Base-by-base conservation (phyloP, 345 rosid species). In the Angophora floribunda region DNA sequence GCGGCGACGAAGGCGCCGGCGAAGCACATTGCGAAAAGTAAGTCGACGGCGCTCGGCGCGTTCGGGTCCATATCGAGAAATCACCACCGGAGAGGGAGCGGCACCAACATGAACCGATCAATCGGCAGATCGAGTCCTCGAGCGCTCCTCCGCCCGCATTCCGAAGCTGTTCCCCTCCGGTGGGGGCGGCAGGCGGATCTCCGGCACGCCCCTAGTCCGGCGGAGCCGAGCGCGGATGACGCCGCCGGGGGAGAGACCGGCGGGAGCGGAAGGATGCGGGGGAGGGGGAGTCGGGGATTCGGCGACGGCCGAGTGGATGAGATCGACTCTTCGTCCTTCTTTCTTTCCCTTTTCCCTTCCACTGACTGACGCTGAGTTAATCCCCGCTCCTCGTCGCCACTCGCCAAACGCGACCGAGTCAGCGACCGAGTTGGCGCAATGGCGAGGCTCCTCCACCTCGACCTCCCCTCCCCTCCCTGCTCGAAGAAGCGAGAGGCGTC, bases 21-120 rank as follows among this genome's bases (percentile, higher is more conserved):
- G 93, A 97, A 98, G 92, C 79, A 90, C 59, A 96, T 51, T 51
- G 97, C 95, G 87, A 91, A 49, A 89, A 94, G 88, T 88, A 94
- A 94, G 92, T 96, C 92, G 92, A 89, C 93, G 6, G 89, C 88
- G 22, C 89, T 89, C 9, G 95, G 92, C 65, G 91, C 92, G 87
- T 89, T 92, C 89, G 86, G 88, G 86, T 95, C 99, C 98, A 97
- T 96, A 86, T 22, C 28, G 80, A 14, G 52, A 45, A 47, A 70
- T 22, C 28, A 3, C 44, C 21, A 9, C 82, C 82, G 9, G 82
- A 36, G 82, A 70, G 82, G 82, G 13, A 70, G 26, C 82, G 82
- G 21, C 9, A 70, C 26, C 11, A 19, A 7, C 26, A 10, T 19
- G 82, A 70, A 70, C 82, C 82, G 13, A 44, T 36, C 82, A 41